phyloP scores from a whole-genome alignment of 1,139 yeast species.

The Taiozyma sp. region DNA sequence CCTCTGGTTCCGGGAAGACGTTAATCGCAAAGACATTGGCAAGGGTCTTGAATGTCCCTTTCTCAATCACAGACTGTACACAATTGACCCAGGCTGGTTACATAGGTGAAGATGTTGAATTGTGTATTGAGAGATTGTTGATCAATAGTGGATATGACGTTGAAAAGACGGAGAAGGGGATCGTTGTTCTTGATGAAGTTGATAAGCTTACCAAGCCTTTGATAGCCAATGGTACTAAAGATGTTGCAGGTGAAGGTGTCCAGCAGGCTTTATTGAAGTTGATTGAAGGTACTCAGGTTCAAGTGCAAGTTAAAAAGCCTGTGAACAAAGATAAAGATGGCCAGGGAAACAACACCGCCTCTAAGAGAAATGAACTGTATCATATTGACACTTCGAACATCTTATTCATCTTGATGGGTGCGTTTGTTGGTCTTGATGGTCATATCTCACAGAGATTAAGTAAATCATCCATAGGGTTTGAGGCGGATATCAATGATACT shows the following conservation, averaged over 20 bases:
- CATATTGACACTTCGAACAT: constrained; percentile 46
- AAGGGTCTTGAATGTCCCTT: constrained; percentile 41
- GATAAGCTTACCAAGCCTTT: constrained; percentile 46
- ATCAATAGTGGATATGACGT: constrained; percentile 43
- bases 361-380: constrained; percentile 34
- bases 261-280: constrained; percentile 48
- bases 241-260: constrained; percentile 54
- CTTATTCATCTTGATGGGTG: constrained; percentile 48
- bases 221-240: constrained; percentile 39
- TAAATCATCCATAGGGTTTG: constrained; percentile 19
- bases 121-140: constrained; percentile 43
- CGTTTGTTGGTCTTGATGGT: constrained; percentile 47
- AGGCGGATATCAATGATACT: constrained; percentile 14
- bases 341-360: constrained; percentile 26
- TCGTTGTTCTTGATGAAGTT: constrained; percentile 47
- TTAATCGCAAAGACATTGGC: constrained; percentile 47
- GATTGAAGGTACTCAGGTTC: constrained; percentile 46
- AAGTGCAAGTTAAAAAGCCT: constrained; percentile 37
- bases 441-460: constrained; percentile 34
- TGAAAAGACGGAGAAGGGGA: constrained; percentile 43
- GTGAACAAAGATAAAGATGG: constrained; percentile 29
- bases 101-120: constrained; percentile 52
- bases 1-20: constrained; percentile 53
- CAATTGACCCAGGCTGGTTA: constrained; percentile 54
- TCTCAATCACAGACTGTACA: constrained; percentile 50